A percentile compares a stretch with the other conserved stretches of the same genome.
phyloP scores from a whole-genome alignment of 192 early-diverging fungal genomes.

The Coemansia sp. region DNA sequence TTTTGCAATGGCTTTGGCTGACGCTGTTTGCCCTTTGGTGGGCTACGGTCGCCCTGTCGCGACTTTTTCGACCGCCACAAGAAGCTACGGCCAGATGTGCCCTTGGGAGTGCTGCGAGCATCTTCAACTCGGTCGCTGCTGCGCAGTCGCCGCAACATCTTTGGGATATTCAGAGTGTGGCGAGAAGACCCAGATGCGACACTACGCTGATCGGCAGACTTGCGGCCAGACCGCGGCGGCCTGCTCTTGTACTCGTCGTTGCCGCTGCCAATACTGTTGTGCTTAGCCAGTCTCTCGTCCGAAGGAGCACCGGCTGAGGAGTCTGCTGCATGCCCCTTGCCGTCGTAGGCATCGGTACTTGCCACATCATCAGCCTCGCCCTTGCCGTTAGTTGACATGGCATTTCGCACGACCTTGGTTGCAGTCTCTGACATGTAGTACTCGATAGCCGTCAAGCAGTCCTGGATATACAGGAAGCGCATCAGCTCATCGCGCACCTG shows the following conservation, averaged over 20 bases:
- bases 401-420: slow-evolving; percentile 72
- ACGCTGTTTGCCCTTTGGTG: slow-evolving; percentile 4
- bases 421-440: slow-evolving; percentile 88
- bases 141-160: slow-evolving; percentile 33
- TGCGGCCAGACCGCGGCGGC: slow-evolving; percentile 8
- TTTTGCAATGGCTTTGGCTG: slow-evolving; percentile 16
- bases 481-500: slow-evolving; percentile 82
- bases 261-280: background rate
- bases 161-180: slow-evolving; percentile 35
- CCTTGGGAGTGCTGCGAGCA: background rate
- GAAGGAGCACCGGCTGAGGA: background rate
- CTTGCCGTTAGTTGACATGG: slow-evolving; percentile 34
- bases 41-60: background rate
- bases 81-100: slow-evolving; percentile 12
- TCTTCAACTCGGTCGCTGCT: slow-evolving; percentile 31
- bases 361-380: background rate
- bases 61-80: slow-evolving; percentile 27
- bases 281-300: background rate
- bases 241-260: background rate
- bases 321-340: background rate
- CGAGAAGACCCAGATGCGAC: slow-evolving; percentile 30
- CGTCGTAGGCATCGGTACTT: background rate
- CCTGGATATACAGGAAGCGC: slow-evolving; percentile 72
- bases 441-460: slow-evolving; percentile 66
- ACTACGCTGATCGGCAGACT: slow-evolving; percentile 31